Conservation (phyloP, 495 filamentous ascomycete genomes). For the Xylaria venustula region DNA sequence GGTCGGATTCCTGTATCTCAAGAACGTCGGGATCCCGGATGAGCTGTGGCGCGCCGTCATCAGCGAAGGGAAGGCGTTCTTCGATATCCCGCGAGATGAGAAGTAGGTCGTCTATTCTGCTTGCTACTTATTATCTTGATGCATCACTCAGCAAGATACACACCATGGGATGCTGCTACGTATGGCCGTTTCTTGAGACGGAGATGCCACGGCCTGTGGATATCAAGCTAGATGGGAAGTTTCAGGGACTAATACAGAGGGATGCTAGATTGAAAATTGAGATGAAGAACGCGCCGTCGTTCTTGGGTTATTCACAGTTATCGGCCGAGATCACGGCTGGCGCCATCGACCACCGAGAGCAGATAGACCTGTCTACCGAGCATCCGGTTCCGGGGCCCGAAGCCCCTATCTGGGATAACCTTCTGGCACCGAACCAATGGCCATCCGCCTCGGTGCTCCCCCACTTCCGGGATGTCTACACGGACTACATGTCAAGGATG, state of each 20-base stretch:
- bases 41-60: slow-evolving; percentile 67
- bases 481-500: slow-evolving; percentile 75
- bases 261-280: slow-evolving; percentile 66
- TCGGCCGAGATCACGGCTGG: slow-evolving; percentile 62
- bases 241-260: background rate
- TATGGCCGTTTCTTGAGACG: too few species aligned
- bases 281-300: slow-evolving; percentile 78
- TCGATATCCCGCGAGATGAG: slow-evolving; percentile 77
- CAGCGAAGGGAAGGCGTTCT: slow-evolving; percentile 68
- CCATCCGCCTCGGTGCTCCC: slow-evolving; percentile 67
- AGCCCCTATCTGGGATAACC: slow-evolving; percentile 74
- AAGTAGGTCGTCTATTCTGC: slow-evolving; percentile 44
- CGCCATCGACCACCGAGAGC: slow-evolving; percentile 71
- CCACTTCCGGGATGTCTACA: slow-evolving; percentile 65
- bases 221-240: background rate
- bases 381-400: slow-evolving; percentile 61
- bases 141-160: background rate
- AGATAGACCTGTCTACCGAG: slow-evolving; percentile 84
- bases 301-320: slow-evolving; percentile 62
- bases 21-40: slow-evolving; percentile 74
- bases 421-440: slow-evolving; percentile 90
- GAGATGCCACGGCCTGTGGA: too few species aligned
- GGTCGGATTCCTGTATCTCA: slow-evolving; percentile 91
- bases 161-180: too few species aligned
- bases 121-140: background rate